Evolutionary conservation across 2,329 filamentous ascomycete genomes (phyloP).

Genomic region (Cryphonectria nitschkei): DNA sequence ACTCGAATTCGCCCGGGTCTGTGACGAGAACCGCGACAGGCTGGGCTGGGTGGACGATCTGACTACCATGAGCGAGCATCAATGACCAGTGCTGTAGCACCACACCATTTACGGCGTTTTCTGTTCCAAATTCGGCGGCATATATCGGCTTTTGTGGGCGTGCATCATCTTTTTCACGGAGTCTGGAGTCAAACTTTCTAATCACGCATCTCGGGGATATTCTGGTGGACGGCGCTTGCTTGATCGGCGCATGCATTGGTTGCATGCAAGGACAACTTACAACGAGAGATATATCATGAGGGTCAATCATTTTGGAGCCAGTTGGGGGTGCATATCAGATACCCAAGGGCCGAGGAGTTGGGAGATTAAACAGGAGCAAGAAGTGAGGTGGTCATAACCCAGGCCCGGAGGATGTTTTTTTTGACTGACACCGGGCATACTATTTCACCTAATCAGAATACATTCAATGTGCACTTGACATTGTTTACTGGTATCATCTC

Average conservation of each 20-base stretch:
- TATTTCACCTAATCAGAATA: background rate
- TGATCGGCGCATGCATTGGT: background rate
- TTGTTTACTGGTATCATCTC: background rate
- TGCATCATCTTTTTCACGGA: background rate
- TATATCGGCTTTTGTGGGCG: background rate
- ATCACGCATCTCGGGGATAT: background rate
- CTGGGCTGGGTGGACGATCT: constrained; percentile 52
- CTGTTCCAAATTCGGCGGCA: background rate
- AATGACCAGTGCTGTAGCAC: background rate
- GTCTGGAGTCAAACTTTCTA: background rate
- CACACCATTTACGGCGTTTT: background rate
- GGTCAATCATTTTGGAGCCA: background rate
- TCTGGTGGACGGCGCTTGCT: background rate
- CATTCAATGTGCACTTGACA: background rate
- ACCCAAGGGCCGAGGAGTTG: background rate
- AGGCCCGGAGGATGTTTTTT: background rate
- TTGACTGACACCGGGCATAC: background rate
- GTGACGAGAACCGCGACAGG: constrained; percentile 47
- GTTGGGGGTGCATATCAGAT: background rate
- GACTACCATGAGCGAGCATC: constrained; percentile 2
- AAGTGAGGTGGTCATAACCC: background rate
- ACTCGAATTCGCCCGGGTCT: constrained; percentile 59
- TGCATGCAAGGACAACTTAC: background rate
- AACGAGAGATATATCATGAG: background rate
- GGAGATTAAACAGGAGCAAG: background rate